Evolutionary conservation across 2,329 filamentous ascomycete species (phyloP), one percentile per base, ranked within the genome.

Genomic region (Lachnellula occidentalis): DNA sequence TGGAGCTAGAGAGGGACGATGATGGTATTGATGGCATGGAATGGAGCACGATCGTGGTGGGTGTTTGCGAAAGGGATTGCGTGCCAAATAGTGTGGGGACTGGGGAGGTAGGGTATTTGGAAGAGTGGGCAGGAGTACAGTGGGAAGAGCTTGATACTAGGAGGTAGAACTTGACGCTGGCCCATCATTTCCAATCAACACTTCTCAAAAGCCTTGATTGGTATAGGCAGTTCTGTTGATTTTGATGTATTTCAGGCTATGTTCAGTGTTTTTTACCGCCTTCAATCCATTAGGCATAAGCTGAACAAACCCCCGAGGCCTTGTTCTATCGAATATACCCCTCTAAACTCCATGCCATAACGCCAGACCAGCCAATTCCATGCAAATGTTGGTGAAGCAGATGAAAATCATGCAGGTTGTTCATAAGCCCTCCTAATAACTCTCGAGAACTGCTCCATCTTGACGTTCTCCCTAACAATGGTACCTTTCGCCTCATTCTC

Each of bases 51-150:
- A 80, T 99, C 8, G 83, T 99, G 55, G 76, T 97, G 37, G 91
- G 84, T 0, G 90, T 95, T 7, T 99, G 94, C 70, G 82, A 80
- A 61, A 81, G 74, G 67, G 90, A 97, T 70, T 97, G 94, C 69
- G 77, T 79, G 64, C 81, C 83, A 15, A 70, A 71, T 5, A 79
- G 80, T 0, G 78, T 83, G 6, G 71, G 72, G 12, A 75, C 78
- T 36, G 87, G 84, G 0, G 78, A 84, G 66, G 81, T 85, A 0
- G 89, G 86, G 1, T 97, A 95, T 72, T 66, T 91, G 17, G 94
- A 97, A 75, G 94, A 99, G 72, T 99, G 94, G 92, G 85, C 82
- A n/a, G 94, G 92, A 6, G 94, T 97, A 60, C 94, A 99, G 72
- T 99, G 92, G 94, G 94, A 99, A 73, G 92, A 96, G 71, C 66